These are phyloP conservation scores for Beta lomatogona DNA, from an alignment of 179 eudicot species.

Conservation along the genomic window DNA sequence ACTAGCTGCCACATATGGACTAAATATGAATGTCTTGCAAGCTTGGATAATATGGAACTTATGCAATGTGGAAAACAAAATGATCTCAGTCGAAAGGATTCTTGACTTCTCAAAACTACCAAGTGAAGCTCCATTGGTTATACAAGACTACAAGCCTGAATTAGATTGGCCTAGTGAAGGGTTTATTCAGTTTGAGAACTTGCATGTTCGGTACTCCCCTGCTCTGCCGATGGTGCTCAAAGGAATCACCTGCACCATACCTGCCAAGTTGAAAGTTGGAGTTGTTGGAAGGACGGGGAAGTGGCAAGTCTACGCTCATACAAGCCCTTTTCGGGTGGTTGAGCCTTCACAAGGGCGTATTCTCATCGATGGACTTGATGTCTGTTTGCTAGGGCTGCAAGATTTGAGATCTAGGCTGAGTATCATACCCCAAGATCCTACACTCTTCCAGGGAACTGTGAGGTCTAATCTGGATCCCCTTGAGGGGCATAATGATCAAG, in stretches of 20 bases:
- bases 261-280: conserved; percentile 69
- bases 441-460: conserved; percentile 80
- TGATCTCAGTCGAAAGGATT: conserved; percentile 88
- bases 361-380: conserved; percentile 72
- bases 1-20: conserved; percentile 82
- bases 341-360: conserved; percentile 72
- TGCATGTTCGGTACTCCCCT: conserved; percentile 70
- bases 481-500: conserved; percentile 59
- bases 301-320: conserved; percentile 91
- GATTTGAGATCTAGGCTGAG: conserved; percentile 80
- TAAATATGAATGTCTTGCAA: conserved; percentile 73
- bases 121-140: conserved; percentile 71
- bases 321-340: conserved; percentile 89
- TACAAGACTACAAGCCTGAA: conserved; percentile 55
- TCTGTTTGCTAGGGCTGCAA: conserved; percentile 60
- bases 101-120: conserved; percentile 61
- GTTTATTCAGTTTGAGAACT: conserved; percentile 50
- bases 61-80: conserved; percentile 88
- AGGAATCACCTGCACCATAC: conserved; percentile 69
- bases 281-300: conserved; percentile 93
- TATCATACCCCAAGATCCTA: conserved; percentile 93
- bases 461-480: conserved; percentile 81
- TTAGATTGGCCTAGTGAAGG: conserved; percentile 74
- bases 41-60: conserved; percentile 97
- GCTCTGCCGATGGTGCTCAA: conserved; percentile 68